Conservation (phyloP, 441 rosid genomes). For the Gossypium schwendimanii region DNA sequence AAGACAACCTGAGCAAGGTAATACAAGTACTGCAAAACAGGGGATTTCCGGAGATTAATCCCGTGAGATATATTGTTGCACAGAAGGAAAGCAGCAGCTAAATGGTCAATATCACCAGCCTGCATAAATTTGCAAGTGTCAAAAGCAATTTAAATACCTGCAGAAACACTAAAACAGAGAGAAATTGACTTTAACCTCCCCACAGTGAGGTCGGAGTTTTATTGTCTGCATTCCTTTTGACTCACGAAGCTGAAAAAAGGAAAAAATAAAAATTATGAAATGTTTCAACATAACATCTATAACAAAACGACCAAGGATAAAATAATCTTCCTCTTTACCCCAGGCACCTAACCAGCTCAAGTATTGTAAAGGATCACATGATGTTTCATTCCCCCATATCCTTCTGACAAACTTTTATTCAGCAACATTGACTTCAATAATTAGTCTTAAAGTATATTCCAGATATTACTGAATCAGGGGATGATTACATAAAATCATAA, state of each 20-base stretch:
- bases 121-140: slow-evolving; percentile 22
- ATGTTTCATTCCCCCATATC: background rate
- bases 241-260: slow-evolving; percentile 59
- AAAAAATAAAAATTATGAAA: background rate
- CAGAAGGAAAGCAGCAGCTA: slow-evolving; percentile 65
- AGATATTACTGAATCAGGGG: background rate
- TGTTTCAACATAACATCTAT: background rate
- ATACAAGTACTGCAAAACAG: slow-evolving; percentile 66
- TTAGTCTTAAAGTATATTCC: background rate
- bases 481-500: background rate
- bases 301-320: slow-evolving; percentile 13
- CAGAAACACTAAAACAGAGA: background rate
- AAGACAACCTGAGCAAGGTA: slow-evolving; percentile 61
- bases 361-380: background rate
- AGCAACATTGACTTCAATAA: background rate
- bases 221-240: slow-evolving; percentile 67
- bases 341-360: background rate
- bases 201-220: slow-evolving; percentile 67
- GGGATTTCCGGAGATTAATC: slow-evolving; percentile 67
- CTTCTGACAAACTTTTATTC: background rate
- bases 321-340: background rate
- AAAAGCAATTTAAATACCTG: slow-evolving; percentile 15
- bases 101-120: slow-evolving; percentile 77
- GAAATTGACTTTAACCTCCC: slow-evolving; percentile 44
- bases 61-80: slow-evolving; percentile 68